Conservation (phyloP, 805 yeast genomes). For the Starmerella powellii region DNA sequence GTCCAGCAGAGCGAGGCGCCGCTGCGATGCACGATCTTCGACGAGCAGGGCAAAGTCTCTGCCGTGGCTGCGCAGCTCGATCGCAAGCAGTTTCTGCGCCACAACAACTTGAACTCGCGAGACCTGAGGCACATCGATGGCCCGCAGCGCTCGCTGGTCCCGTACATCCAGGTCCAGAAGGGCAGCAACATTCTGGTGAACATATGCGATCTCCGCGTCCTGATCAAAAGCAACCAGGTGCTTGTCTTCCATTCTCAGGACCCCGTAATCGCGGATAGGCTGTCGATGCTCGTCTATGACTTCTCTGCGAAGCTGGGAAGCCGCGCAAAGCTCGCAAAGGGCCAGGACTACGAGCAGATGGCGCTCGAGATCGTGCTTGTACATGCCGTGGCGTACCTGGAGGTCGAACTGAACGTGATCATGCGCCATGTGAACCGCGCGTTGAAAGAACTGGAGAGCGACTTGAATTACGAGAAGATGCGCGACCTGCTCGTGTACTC, state of each 20-base stretch:
- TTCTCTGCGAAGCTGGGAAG: slow-evolving; percentile 56
- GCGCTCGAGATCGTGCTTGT: slow-evolving; percentile 75
- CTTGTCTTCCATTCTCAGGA: slow-evolving; percentile 48
- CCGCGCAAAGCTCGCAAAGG: slow-evolving; percentile 21
- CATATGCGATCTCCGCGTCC: slow-evolving; percentile 51
- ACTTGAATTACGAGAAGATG: slow-evolving; percentile 63
- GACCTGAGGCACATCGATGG: slow-evolving; percentile 71
- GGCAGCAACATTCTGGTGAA: slow-evolving; percentile 45
- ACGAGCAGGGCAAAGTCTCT: slow-evolving; percentile 42
- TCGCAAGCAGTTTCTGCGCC: slow-evolving; percentile 43
- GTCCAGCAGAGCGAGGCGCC: slow-evolving; percentile 16
- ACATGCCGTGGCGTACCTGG: slow-evolving; percentile 67
- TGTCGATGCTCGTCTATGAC: slow-evolving; percentile 76
- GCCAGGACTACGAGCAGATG: slow-evolving; percentile 60
- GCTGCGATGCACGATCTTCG: slow-evolving; percentile 46
- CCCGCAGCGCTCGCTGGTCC: slow-evolving; percentile 42
- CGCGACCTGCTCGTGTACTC: slow-evolving; percentile 63
- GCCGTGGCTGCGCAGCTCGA: slow-evolving; percentile 48
- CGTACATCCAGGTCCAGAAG: slow-evolving; percentile 49
- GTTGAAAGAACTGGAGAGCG: slow-evolving; percentile 59
- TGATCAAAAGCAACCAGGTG: slow-evolving; percentile 45
- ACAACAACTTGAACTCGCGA: slow-evolving; percentile 69
- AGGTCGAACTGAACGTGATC: slow-evolving; percentile 57
- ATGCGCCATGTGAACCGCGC: slow-evolving; percentile 48
- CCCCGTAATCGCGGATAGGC: slow-evolving; percentile 42